Conservation (phyloP, 1,139 yeast genomes). For the Geotrichum cucujoidarum region DNA sequence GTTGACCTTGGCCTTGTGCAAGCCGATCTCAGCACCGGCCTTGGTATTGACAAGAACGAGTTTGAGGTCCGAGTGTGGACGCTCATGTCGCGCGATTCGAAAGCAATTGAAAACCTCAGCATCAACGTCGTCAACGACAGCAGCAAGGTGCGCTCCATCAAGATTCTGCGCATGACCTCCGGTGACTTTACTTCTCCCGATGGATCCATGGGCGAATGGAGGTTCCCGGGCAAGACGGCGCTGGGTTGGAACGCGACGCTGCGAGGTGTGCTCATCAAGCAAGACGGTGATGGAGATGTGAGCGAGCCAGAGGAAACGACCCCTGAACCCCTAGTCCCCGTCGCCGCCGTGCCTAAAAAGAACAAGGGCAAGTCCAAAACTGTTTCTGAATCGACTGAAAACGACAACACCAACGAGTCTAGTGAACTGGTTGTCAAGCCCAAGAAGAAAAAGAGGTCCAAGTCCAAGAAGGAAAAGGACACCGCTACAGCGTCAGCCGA, state of each 20-base stretch:
- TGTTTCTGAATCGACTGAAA: neutral
- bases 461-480: constrained; percentile 9
- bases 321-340: neutral
- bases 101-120: constrained; percentile 52
- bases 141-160: constrained; percentile 34
- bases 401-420: constrained; percentile 1
- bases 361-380: constrained; percentile 10
- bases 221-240: constrained; percentile 53
- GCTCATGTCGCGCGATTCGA: constrained; percentile 46
- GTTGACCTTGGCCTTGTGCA: constrained; percentile 50
- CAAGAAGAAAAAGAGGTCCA: constrained; percentile 15
- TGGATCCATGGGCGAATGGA: constrained; percentile 65
- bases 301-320: constrained; percentile 9
- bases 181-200: constrained; percentile 63
- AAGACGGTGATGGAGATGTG: constrained; percentile 2
- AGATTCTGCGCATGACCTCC: constrained; percentile 56
- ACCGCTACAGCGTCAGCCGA: too few species aligned
- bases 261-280: constrained; percentile 47
- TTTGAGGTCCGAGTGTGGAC: constrained; percentile 68
- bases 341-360: neutral
- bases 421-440: neutral
- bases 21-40: constrained; percentile 55
- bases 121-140: constrained; percentile 47
- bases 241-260: constrained; percentile 68
- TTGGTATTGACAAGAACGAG: constrained; percentile 62